phyloP scores from a whole-genome alignment of 441 rosid species.

The Populus hybrid region DNA sequence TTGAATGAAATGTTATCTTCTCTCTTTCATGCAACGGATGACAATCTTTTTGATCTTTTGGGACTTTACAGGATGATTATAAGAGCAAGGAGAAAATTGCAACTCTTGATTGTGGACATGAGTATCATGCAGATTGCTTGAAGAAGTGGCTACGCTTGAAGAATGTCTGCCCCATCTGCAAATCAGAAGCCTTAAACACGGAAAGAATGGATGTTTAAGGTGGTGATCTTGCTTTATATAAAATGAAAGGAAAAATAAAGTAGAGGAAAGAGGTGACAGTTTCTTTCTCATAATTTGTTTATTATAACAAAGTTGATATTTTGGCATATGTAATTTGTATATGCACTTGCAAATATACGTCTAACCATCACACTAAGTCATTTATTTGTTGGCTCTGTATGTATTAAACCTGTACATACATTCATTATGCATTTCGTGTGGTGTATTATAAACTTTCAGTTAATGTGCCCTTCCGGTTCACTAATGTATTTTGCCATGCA shows the following conservation, averaged over 20 bases:
- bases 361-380: constrained; percentile 30
- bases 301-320: constrained; percentile 20
- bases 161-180: constrained; percentile 88
- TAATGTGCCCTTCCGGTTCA: neutral
- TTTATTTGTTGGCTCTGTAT: constrained; percentile 42
- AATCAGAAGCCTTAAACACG: constrained; percentile 59
- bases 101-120: constrained; percentile 67
- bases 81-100: constrained; percentile 52
- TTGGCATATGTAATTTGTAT: constrained; percentile 38
- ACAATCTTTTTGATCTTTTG: constrained; percentile 3
- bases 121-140: constrained; percentile 79
- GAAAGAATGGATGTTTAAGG: constrained; percentile 24
- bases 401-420: constrained; percentile 55
- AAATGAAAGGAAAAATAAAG: constrained; percentile 15
- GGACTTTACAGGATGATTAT: constrained; percentile 54
- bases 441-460: constrained; percentile 20
- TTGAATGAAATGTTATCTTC: neutral
- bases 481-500: neutral
- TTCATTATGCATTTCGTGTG: constrained; percentile 27
- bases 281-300: constrained; percentile 23
- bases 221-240: neutral
- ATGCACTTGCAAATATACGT: constrained; percentile 46
- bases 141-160: constrained; percentile 81
- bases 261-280: constrained; percentile 15
- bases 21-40: constrained; percentile 6